Evolutionary conservation across 2,329 filamentous ascomycete genomes (phyloP), one percentile per base, ranked within the genome.

Genomic region (Fusarium subtropicale): DNA sequence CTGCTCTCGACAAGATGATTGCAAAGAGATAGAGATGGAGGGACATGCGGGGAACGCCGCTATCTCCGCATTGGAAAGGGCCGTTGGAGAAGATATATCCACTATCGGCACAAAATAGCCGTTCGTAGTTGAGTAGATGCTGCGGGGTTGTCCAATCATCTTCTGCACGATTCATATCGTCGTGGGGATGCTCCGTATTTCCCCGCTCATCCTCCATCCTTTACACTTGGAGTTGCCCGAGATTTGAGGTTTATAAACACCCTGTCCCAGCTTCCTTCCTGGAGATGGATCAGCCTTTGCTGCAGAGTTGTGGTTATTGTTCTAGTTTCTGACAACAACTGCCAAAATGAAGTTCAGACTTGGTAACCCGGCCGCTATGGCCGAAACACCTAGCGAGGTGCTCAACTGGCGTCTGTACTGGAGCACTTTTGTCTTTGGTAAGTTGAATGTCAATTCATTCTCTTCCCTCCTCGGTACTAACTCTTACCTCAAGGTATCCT

Each of bases 391-490:
- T 3, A 64, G 33, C 1, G 61, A 64, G 51, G 61, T 64, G 20
- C 54, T 64, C 1, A 64, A 64, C 52, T 64, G 61, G 61, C 51
- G 61, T 3, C 30, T 64, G 7, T 64, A 64, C 45, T 64, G 61
- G 61, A 64, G 61, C 31, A 64, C 61, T 3, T 64, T 64, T 51
- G 61, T 64, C 2, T 64, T 64, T 4, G 62, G 62, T 65, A 20
- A 13, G 59, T 48, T 2, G 3, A 4, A 7, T 13, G 2, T 10
- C 13, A 0, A 5, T 5, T 8, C 1, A 7, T 1, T 1, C 5
- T 0, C 5, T 3, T 10, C 8, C 22, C 4, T 34, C 4, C 5
- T 28, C 16, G n/a, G 3, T 11, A 2, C 60, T 64, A 11, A 64
- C 16, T 7, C 1, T 8, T 24, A 8, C 2, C 10, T 4, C 9